Base-by-base conservation (phyloP, 2,329 filamentous ascomycete species). In the Fusarium sp. region DNA sequence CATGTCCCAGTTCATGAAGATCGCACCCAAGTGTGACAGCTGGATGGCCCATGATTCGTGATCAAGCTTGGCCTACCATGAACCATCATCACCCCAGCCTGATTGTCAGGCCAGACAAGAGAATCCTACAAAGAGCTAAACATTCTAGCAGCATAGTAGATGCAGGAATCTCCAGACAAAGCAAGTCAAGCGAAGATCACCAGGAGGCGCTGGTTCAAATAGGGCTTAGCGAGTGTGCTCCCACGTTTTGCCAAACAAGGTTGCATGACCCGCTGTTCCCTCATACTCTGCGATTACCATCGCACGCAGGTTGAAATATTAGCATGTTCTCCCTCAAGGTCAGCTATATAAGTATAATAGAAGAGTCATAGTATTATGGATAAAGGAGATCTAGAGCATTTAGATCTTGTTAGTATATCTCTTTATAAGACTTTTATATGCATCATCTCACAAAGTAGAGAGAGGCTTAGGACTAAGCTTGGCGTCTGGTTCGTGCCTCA, bases 151-250 rank as follows among this genome's bases (percentile, higher is more conserved):
- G 20, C 16, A 11, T 48, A 35, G 32, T 1, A 11, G 34, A 37
- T 32, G 60, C 60, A 63, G 23, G 25, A 35, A 11, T 34, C 6
- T 43, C 61, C 57, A 6, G 20, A 57, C 16, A 34, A 14, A 59
- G 39, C 23, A 59, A 20, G 20, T 20, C 27, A 65, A 25, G 52
- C n/a, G 62, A 59, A 18, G 62, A 64, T 58, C 62, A 4, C 58
- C 58, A 58, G 48, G 9, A 30, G 18, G 18, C 6, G 25, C 18
- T 54, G 48, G 48, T 54, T 32, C 48, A 5, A 54, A 54, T 52
- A 30, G 48, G 25, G 48, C 48, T 52, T 52, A 52, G 48, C 48
- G 48, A 30, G 48, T 7, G 9, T 13, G 27, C 18, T 54, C 48
- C 48, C 48, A 54, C 48, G 48, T 54, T 54, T 54, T 54, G 18